Evolutionary conservation across 2,329 filamentous ascomycete species (phyloP).

Genomic region (Fusarium sterilihyphosum): DNA sequence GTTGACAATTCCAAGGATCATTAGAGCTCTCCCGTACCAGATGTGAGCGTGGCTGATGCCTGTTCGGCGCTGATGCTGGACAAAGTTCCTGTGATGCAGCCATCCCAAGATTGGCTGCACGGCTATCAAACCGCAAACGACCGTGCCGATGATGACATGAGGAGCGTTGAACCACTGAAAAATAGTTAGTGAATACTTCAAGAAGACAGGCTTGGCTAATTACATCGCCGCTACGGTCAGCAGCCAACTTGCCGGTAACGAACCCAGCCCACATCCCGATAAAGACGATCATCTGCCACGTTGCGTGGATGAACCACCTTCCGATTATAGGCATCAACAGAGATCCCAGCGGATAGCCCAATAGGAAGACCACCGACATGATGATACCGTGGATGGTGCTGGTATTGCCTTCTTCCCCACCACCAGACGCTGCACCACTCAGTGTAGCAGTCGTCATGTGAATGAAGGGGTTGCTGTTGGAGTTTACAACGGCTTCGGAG

Average conservation of each 20-base stretch:
- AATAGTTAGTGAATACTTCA: neutral
- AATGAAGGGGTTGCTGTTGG: neutral
- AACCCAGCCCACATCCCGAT: neutral
- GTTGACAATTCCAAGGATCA: conserved; percentile 68
- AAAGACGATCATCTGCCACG: neutral
- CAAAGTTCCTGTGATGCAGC: conserved; percentile 64
- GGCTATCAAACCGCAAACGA: conserved; percentile 62
- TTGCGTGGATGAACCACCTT: neutral
- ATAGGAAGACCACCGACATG: neutral
- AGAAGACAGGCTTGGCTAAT: neutral
- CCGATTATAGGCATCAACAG: neutral
- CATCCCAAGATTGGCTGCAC: conserved; percentile 67
- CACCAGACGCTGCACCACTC: neutral
- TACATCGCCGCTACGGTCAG: neutral
- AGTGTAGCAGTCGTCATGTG: neutral
- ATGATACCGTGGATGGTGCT: neutral
- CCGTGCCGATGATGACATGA: conserved; percentile 65
- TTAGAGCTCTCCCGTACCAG: conserved; percentile 68
- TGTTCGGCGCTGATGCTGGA: conserved; percentile 57
- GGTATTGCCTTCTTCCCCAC: neutral
- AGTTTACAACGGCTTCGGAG: neutral
- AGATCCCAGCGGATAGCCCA: neutral
- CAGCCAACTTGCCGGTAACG: neutral
- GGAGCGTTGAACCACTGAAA: conserved; percentile 59
- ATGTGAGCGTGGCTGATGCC: conserved; percentile 65